phyloP scores from a whole-genome alignment of 495 filamentous ascomycete species.

The Talaromyces borbonicus region DNA sequence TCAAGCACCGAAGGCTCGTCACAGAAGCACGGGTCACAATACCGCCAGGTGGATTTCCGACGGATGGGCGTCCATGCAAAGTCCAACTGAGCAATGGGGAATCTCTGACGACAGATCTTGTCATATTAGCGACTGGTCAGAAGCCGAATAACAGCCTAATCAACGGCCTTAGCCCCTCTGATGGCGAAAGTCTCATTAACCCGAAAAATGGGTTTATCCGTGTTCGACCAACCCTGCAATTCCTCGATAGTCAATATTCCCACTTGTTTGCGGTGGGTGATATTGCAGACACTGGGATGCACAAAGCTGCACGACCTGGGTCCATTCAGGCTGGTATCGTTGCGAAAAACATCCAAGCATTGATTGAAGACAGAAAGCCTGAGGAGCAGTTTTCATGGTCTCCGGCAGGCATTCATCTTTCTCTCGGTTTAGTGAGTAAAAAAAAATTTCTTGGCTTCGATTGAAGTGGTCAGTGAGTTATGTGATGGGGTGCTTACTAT shows the following conservation, averaged over 20 bases:
- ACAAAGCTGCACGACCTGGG: slow-evolving; percentile 45
- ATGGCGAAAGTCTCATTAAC: slow-evolving; percentile 31
- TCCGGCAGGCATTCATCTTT: slow-evolving; percentile 38
- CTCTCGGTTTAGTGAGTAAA: slow-evolving; percentile 40
- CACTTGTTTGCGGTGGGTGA: slow-evolving; percentile 52
- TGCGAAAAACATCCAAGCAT: slow-evolving; percentile 40
- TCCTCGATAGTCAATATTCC: slow-evolving; percentile 34
- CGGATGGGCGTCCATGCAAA: slow-evolving; percentile 17
- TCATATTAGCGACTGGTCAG: slow-evolving; percentile 48
- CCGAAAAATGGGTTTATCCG: slow-evolving; percentile 39
- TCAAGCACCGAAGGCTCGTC: slow-evolving; percentile 13
- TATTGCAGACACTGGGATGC: slow-evolving; percentile 48
- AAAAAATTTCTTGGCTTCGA: too few species aligned
- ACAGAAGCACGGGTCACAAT: slow-evolving; percentile 27
- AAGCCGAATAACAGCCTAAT: slow-evolving; percentile 45
- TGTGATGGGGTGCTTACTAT: too few species aligned
- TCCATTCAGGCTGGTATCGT: slow-evolving; percentile 42
- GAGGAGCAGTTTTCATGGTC: slow-evolving; percentile 23
- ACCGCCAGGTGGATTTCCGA: slow-evolving; percentile 22
- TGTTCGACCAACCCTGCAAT: slow-evolving; percentile 47
- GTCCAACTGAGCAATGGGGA: slow-evolving; percentile 28
- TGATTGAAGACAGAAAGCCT: slow-evolving; percentile 28
- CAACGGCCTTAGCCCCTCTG: slow-evolving; percentile 24
- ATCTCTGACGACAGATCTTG: slow-evolving; percentile 24
- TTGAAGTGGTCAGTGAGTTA: too few species aligned